phyloP scores from a whole-genome alignment of 2,329 filamentous ascomycete species.

The Clonostachys rhizophaga region DNA sequence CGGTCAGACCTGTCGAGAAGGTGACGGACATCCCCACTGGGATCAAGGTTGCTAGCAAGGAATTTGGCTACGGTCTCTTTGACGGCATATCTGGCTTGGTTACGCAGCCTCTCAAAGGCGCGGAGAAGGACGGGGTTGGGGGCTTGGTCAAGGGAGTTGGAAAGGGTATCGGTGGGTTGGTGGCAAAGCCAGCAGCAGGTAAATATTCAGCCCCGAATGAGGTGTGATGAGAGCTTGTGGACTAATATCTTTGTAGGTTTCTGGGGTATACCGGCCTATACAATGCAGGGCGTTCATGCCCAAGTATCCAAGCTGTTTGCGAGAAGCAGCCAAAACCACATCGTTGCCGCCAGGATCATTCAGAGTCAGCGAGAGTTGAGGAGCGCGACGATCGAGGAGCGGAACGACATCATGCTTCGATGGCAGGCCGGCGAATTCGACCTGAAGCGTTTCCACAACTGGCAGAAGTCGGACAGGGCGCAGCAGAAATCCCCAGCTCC shows the following conservation, averaged over 20 bases:
- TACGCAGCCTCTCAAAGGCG: conserved; percentile 67
- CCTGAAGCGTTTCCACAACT: conserved; percentile 54
- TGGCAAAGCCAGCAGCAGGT: conserved; percentile 80
- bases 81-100: conserved; percentile 79
- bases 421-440: conserved; percentile 61
- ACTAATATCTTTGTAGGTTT: conserved; percentile 32
- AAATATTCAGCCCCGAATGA: conserved; percentile 16
- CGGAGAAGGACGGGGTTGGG: conserved; percentile 35
- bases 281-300: conserved; percentile 77
- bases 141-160: conserved; percentile 77
- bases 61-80: conserved; percentile 72
- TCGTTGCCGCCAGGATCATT: conserved; percentile 69
- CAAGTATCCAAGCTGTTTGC: conserved; percentile 69
- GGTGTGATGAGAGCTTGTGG: too few species aligned
- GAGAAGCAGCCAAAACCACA: conserved; percentile 71
- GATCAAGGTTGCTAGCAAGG: conserved; percentile 71
- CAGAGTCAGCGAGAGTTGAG: conserved; percentile 68
- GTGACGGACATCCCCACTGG: conserved; percentile 76
- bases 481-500: conserved; percentile 22
- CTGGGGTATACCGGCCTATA: conserved; percentile 73
- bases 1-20: conserved; percentile 71
- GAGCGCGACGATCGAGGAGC: conserved; percentile 50
- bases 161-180: conserved; percentile 76
- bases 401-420: conserved; percentile 55
- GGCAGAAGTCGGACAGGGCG: conserved; percentile 39